Percentiles rank a stretch among this genome's conserved stretches.
These are phyloP conservation scores for Haematococcus sp. DNA, from an alignment of 139 green algal genomes.

Conservation along the genomic window DNA sequence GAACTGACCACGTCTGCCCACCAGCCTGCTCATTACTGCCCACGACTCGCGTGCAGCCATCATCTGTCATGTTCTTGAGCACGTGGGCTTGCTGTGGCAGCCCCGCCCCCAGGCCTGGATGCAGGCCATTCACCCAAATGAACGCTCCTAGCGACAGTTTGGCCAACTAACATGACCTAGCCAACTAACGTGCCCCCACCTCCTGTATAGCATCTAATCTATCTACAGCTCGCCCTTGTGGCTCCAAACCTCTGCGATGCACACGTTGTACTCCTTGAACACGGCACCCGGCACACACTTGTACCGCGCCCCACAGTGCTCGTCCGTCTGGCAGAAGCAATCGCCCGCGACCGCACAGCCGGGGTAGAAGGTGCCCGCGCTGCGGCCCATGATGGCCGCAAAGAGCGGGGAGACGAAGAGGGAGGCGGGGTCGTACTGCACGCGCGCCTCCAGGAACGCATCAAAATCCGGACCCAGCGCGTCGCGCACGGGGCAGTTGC, in stretches of 20 bases:
- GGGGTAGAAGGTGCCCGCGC: neutral
- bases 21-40: too few relatives aligned
- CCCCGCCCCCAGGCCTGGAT: too few relatives aligned
- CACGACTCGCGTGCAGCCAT: too few relatives aligned
- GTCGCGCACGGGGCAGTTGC: conserved; percentile 21
- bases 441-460: conserved; percentile 19
- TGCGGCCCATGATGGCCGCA: neutral
- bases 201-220: too few relatives aligned
- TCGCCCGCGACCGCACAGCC: conserved; percentile 22
- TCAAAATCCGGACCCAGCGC: conserved; percentile 17
- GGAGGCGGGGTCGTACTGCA: conserved; percentile 13
- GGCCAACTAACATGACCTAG: too few relatives aligned
- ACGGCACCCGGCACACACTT: conserved; percentile 17
- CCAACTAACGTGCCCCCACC: too few relatives aligned
- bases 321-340: conserved; percentile 25
- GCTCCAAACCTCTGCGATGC: neutral
- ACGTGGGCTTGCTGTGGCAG: too few relatives aligned
- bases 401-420: conserved; percentile 24
- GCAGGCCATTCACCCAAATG: too few relatives aligned
- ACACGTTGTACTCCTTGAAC: conserved; percentile 32
- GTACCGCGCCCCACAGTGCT: conserved; percentile 22
- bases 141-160: too few relatives aligned
- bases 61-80: too few relatives aligned
- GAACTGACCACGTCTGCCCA: too few relatives aligned
- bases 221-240: too few relatives aligned